These are phyloP conservation scores for Bryum argenteum DNA, from an alignment of 225 moss, liverwort and hornwort genomes.

Conservation along the genomic window DNA sequence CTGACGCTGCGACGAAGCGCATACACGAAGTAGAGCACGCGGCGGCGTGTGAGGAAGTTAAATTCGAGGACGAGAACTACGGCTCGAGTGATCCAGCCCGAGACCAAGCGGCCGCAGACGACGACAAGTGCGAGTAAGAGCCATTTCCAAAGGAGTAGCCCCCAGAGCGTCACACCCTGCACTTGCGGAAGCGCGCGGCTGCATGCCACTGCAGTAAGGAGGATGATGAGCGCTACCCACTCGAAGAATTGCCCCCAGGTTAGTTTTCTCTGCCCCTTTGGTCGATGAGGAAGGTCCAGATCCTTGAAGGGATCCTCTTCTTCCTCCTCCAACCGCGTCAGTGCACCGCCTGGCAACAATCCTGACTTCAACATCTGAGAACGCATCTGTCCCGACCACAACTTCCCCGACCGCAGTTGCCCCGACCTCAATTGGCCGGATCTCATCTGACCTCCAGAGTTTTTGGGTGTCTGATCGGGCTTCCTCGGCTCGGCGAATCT, in stretches of 20 bases:
- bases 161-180: slow-evolving; percentile 32
- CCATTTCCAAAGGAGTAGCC: slow-evolving; percentile 89
- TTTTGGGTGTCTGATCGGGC: slow-evolving; percentile 30
- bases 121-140: slow-evolving; percentile 64
- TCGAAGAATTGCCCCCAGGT: slow-evolving; percentile 52
- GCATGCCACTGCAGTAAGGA: slow-evolving; percentile 56
- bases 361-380: slow-evolving; percentile 50
- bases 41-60: slow-evolving; percentile 84
- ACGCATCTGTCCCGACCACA: slow-evolving; percentile 43
- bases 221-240: slow-evolving; percentile 52
- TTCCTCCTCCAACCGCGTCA: slow-evolving; percentile 53
- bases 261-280: slow-evolving; percentile 33
- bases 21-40: slow-evolving; percentile 88
- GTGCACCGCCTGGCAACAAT: slow-evolving; percentile 28
- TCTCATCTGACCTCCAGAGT: slow-evolving; percentile 35
- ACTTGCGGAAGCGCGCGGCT: slow-evolving; percentile 34
- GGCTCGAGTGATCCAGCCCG: slow-evolving; percentile 65
- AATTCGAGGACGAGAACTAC: slow-evolving; percentile 73
- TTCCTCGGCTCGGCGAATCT: slow-evolving; percentile 52
- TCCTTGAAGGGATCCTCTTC: slow-evolving; percentile 91
- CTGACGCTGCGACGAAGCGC: slow-evolving; percentile 77
- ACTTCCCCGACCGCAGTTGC: slow-evolving; percentile 34
- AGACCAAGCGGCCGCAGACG: slow-evolving; percentile 79
- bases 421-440: slow-evolving; percentile 35
- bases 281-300: slow-evolving; percentile 68